Conservation (phyloP, 2,329 filamentous ascomycete species). For the Ilyonectria destructans region DNA sequence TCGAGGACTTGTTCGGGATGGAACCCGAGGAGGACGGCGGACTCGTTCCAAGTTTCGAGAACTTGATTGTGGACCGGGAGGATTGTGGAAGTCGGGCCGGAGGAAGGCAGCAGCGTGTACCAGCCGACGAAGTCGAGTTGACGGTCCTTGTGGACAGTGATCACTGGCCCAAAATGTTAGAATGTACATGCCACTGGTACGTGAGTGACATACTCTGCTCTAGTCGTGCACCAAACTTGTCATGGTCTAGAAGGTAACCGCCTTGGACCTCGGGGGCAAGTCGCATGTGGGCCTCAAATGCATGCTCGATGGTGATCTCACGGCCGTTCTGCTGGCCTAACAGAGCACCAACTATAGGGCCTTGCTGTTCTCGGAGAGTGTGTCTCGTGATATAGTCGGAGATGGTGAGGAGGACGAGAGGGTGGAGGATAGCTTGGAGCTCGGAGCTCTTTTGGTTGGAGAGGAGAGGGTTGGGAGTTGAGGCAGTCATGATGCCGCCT, state of each 20-base stretch:
- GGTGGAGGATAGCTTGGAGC: conserved; percentile 89
- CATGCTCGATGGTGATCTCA: conserved; percentile 92
- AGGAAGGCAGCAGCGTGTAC: conserved; percentile 84
- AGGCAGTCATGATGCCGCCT: conserved; percentile 63
- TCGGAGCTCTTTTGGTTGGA: conserved; percentile 80
- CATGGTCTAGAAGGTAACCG: conserved; percentile 74
- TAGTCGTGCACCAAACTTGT: conserved; percentile 84
- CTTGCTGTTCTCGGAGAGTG: conserved; percentile 81
- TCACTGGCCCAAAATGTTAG: conserved; percentile 71
- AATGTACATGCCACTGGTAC: not conserved
- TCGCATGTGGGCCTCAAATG: conserved; percentile 83
- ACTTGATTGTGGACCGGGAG: conserved; percentile 86
- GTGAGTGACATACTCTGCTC: conserved; percentile 80
- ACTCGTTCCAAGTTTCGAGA: conserved; percentile 84
- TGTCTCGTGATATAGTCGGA: conserved; percentile 97
- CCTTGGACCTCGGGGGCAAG: conserved; percentile 64
- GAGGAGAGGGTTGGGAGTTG: conserved; percentile 70
- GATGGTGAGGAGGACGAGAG: conserved; percentile 94
- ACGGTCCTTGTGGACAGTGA: conserved; percentile 88
- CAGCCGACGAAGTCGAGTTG: conserved; percentile 91
- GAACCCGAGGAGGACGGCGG: conserved; percentile 89
- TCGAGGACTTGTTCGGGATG: conserved; percentile 76
- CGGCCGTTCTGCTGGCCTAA: conserved; percentile 93
- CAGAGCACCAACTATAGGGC: conserved; percentile 89
- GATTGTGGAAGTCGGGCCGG: conserved; percentile 79